phyloP scores from a whole-genome alignment of 1,139 yeast species.

The Taphrina populina region DNA sequence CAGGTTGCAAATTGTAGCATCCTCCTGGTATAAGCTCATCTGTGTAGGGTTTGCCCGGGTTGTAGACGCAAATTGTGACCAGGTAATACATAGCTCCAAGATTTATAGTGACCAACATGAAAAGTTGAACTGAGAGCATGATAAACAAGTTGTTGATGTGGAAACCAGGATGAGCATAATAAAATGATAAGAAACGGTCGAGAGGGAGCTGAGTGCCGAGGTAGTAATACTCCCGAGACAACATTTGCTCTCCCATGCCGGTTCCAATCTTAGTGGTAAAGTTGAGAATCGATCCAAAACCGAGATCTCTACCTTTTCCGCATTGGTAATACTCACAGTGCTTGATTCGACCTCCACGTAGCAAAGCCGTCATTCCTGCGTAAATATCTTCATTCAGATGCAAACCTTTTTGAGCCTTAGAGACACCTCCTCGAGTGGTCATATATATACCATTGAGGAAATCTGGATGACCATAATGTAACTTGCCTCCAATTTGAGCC shows the following conservation, averaged over 20 bases:
- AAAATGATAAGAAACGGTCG: constrained; percentile 95
- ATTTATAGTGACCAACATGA: constrained; percentile 87
- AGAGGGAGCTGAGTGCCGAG: constrained; percentile 95
- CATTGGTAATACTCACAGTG: constrained; percentile 99
- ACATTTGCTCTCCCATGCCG: constrained; percentile 99
- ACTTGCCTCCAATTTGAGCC: constrained; percentile 97
- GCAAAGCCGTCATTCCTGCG: constrained; percentile 97
- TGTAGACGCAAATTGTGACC: constrained; percentile 78
- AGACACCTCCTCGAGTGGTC: constrained; percentile 99
- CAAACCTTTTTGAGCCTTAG: constrained; percentile 97
- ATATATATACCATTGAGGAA: constrained; percentile 89
- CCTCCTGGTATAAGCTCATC: constrained; percentile 85
- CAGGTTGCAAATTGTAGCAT: constrained; percentile 89
- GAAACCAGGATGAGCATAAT: constrained; percentile 99
- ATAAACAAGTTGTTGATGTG: constrained; percentile 94
- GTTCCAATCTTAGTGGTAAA: constrained; percentile 99
- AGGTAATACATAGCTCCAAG: constrained; percentile 90
- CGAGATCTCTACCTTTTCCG: constrained; percentile 99
- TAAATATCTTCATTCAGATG: constrained; percentile 99
- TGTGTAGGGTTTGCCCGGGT: constrained; percentile 79
- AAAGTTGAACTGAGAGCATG: constrained; percentile 88
- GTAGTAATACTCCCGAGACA: constrained; percentile 96
- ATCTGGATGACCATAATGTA: constrained; percentile 99
- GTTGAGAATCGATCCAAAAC: constrained; percentile 96
- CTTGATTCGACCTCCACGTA: constrained; percentile 98